A percentile compares a stretch with the other conserved stretches of the same genome.
Conservation (phyloP, 2,329 filamentous ascomycete species). For the Ramularia collo-cygni region DNA sequence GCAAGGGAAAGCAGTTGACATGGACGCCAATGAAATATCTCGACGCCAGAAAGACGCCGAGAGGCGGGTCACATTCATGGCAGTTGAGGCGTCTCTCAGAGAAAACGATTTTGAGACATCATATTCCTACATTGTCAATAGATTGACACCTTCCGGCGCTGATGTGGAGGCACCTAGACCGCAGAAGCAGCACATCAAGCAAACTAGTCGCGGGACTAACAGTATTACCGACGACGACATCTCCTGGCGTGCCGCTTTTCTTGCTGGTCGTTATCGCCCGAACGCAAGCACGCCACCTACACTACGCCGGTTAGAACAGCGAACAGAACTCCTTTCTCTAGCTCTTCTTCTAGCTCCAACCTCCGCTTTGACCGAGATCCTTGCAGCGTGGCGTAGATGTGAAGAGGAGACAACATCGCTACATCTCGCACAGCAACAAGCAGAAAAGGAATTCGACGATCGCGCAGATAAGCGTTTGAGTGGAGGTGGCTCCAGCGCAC, state of each 20-base stretch:
- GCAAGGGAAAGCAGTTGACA: slow-evolving; percentile 22
- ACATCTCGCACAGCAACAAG: slow-evolving; percentile 58
- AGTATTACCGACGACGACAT: slow-evolving; percentile 50
- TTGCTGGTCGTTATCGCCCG: slow-evolving; percentile 65
- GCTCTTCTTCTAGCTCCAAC: slow-evolving; percentile 68
- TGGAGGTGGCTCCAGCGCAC: slow-evolving; percentile 9
- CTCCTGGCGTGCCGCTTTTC: slow-evolving; percentile 71
- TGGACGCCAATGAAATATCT: slow-evolving; percentile 16
- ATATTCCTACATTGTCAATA: slow-evolving; percentile 73
- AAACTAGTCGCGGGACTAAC: slow-evolving; percentile 15
- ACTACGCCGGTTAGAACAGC: slow-evolving; percentile 68
- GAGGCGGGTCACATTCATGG: slow-evolving; percentile 69
- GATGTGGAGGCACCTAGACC: slow-evolving; percentile 16
- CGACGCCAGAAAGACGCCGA: slow-evolving; percentile 40
- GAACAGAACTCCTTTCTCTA: slow-evolving; percentile 71
- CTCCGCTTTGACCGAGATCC: slow-evolving; percentile 63
- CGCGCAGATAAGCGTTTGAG: slow-evolving; percentile 48
- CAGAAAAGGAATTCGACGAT: slow-evolving; percentile 65
- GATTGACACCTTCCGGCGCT: slow-evolving; percentile 42
- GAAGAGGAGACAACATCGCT: slow-evolving; percentile 68
- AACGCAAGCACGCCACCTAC: slow-evolving; percentile 42
- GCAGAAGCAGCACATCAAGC: slow-evolving; percentile 1
- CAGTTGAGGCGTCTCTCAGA: slow-evolving; percentile 65
- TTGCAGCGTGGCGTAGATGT: slow-evolving; percentile 67
- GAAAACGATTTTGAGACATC: slow-evolving; percentile 82